Evolutionary conservation across 2,329 filamentous ascomycete genomes (phyloP).

Genomic region (Fusarium torreyae): DNA sequence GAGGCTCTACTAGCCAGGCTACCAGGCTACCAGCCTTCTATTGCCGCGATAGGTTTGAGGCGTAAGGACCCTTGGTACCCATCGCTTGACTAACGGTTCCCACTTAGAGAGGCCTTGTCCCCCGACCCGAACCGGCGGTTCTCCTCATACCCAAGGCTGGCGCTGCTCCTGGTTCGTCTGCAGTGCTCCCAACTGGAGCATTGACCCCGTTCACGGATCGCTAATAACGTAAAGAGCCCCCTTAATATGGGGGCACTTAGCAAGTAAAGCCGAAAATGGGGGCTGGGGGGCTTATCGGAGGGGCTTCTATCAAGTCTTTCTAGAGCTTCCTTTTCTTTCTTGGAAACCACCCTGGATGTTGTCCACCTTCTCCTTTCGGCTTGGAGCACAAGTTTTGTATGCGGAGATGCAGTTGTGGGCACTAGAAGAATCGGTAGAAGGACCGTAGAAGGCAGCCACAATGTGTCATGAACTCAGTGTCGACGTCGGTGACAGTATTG

Average conservation of each 20-base stretch:
- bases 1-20: not conserved
- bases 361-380: slow-evolving; percentile 39
- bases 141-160: slow-evolving; percentile 26
- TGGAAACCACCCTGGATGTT: slow-evolving; percentile 26
- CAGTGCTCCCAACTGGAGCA: slow-evolving; percentile 16
- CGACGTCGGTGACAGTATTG: slow-evolving; percentile 10
- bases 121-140: slow-evolving; percentile 46
- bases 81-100: slow-evolving; percentile 18
- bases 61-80: slow-evolving; percentile 9
- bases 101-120: slow-evolving; percentile 11
- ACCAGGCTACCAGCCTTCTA: slow-evolving; percentile 2
- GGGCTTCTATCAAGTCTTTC: slow-evolving; percentile 33
- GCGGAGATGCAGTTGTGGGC: slow-evolving; percentile 12
- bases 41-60: slow-evolving; percentile 29
- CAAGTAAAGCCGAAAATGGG: slow-evolving; percentile 26
- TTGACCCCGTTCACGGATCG: slow-evolving; percentile 23
- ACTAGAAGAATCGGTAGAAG: slow-evolving; percentile 40
- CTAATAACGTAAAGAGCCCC: slow-evolving; percentile 31
- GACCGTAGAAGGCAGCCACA: slow-evolving; percentile 29
- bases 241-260: slow-evolving; percentile 26
- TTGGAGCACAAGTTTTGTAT: slow-evolving; percentile 12
- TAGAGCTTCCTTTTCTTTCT: slow-evolving; percentile 39
- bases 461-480: slow-evolving; percentile 23
- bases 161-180: slow-evolving; percentile 29
- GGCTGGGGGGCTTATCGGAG: slow-evolving; percentile 27